phyloP scores from a whole-genome alignment of 148 eudicot genomes.

The Spergularia marina region DNA sequence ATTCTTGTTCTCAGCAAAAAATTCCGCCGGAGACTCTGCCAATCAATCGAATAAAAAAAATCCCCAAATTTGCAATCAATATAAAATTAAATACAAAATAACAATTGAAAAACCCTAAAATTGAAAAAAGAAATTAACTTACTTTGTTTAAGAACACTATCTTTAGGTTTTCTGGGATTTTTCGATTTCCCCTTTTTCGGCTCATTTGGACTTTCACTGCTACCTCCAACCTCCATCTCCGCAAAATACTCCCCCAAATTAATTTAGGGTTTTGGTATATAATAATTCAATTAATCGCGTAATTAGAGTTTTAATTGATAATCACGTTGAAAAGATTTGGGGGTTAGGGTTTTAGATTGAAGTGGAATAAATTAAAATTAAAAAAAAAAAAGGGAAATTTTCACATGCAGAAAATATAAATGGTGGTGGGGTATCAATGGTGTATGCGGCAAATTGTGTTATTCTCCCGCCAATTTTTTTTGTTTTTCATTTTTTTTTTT shows the following conservation, averaged over 20 bases:
- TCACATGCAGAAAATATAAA: neutral
- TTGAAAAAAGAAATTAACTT: conserved; percentile 8
- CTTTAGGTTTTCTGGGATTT: conserved; percentile 61
- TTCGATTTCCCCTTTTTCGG: conserved; percentile 62
- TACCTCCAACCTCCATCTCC: conserved; percentile 44
- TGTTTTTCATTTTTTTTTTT: too few relatives aligned
- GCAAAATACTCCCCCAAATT: conserved; percentile 1
- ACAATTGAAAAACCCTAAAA: neutral
- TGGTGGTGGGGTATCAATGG: neutral
- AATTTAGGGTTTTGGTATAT: neutral
- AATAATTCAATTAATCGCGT: neutral
- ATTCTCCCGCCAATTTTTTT: too few relatives aligned
- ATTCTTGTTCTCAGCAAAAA: conserved; percentile 93
- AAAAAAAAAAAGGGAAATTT: neutral
- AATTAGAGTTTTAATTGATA: conserved; percentile 13
- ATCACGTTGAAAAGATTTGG: neutral
- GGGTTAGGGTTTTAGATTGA: neutral
- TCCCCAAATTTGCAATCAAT: neutral
- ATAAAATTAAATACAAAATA: too few relatives aligned
- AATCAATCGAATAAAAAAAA: conserved; percentile 2
- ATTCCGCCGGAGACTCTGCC: conserved; percentile 96
- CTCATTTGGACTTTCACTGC: conserved; percentile 58
- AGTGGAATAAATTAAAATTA: neutral
- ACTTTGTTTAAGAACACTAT: conserved; percentile 88
- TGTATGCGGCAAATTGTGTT: too few relatives aligned